Conservation (phyloP, 2,329 filamentous ascomycete genomes). For the Talaromyces pinophilus region DNA sequence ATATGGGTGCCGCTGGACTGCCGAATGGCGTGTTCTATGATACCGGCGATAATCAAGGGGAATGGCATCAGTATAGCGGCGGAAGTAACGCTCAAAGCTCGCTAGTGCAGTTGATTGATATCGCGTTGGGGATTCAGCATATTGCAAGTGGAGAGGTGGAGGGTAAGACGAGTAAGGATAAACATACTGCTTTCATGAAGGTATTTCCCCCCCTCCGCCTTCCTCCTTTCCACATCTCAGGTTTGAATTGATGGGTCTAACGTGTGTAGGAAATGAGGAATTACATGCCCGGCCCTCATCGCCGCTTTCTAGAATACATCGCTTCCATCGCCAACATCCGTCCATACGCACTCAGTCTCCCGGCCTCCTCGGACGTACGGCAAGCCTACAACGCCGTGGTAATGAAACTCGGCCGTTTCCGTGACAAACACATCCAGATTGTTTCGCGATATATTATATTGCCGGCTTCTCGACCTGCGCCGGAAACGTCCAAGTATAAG, state of each 20-base stretch:
- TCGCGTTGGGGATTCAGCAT: conserved; percentile 54
- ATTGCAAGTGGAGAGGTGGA: conserved; percentile 39
- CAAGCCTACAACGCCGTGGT: conserved; percentile 52
- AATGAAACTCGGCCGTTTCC: conserved; percentile 48
- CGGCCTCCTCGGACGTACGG: conserved; percentile 38
- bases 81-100: conserved; percentile 60
- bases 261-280: conserved; percentile 51
- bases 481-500: conserved; percentile 1
- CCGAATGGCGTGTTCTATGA: conserved; percentile 57
- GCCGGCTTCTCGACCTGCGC: conserved; percentile 35
- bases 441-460: conserved; percentile 57
- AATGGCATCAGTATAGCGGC: conserved; percentile 55
- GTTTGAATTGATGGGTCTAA: neutral
- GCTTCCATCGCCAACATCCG: conserved; percentile 50
- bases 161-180: conserved; percentile 26
- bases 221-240: neutral
- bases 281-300: conserved; percentile 58
- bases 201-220: neutral
- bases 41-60: conserved; percentile 49
- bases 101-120: conserved; percentile 57
- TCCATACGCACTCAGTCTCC: conserved; percentile 42
- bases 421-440: conserved; percentile 55
- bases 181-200: conserved; percentile 36
- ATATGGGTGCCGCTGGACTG: conserved; percentile 54
- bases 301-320: conserved; percentile 53